Percentiles rank a stretch among this genome's conserved stretches.
Conservation (phyloP, 306 rosid species). For the Cucurbita pepo region DNA sequence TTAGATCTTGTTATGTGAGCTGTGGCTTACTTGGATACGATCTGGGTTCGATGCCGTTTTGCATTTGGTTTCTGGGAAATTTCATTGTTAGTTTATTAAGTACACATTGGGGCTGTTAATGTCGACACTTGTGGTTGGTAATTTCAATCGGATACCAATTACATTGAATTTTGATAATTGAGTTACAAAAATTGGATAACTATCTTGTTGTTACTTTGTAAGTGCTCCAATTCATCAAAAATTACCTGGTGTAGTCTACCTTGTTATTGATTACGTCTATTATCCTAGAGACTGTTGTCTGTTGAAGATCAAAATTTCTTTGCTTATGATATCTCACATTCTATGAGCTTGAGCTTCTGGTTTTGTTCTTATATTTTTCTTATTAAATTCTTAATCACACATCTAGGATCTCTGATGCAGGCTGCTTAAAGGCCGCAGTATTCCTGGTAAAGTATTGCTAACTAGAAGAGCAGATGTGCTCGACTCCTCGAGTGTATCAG, state of each 20-base stretch:
- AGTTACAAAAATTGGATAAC: background rate
- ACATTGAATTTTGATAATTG: background rate
- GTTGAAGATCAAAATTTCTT: background rate
- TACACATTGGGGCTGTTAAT: background rate
- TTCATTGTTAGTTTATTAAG: background rate
- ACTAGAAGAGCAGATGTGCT: slow-evolving; percentile 43
- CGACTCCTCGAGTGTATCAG: slow-evolving; percentile 23
- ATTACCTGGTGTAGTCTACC: background rate
- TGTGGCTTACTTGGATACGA: slow-evolving; percentile 1
- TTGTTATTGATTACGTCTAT: background rate
- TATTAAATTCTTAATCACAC: background rate
- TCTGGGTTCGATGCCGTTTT: slow-evolving; percentile 5
- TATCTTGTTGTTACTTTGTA: background rate
- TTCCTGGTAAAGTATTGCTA: slow-evolving; percentile 77
- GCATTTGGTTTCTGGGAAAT: slow-evolving; percentile 14
- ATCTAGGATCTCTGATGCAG: slow-evolving; percentile 18
- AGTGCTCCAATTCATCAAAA: background rate
- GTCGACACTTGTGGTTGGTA: background rate
- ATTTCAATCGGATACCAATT: background rate
- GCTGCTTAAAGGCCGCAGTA: slow-evolving; percentile 84
- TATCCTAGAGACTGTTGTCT: background rate
- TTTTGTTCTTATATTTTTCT: background rate
- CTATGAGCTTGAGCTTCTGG: background rate
- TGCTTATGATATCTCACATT: background rate
- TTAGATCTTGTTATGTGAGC: slow-evolving; percentile 11